Evolutionary conservation across 2,329 filamentous ascomycete species (phyloP), one percentile per base, ranked within the genome.

Genomic region (Orbilia ellipsospora): DNA sequence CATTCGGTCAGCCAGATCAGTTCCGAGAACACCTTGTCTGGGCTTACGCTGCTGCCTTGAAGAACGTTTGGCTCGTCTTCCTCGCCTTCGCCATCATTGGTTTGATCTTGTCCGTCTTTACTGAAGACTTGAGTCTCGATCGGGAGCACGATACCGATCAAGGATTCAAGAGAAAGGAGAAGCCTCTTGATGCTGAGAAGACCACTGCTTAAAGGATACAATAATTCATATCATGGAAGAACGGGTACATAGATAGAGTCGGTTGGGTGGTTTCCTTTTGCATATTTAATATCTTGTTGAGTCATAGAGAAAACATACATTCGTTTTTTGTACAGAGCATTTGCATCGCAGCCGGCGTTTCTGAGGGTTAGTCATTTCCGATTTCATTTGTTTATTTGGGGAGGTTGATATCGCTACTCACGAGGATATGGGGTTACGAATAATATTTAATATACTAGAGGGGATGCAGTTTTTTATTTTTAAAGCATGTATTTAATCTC

Each of bases 51-150:
- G 85, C 87, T 78, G 84, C 84, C 18, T 79, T 89, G 76, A 84
- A 83, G 72, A 85, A 85, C 45, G 85, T 89, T 16, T 89, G 86
- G 85, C 84, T 86, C 26, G 84, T 88, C 23, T 85, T 88, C 82
- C 84, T 84, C 66, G 87, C 82, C 0, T 81, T 89, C n/a, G 83
- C 84, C 10, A 86, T 81, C 0, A 80, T 86, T 0, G 86, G 85
- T 1, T 80, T 88, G 40, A 56, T 88, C 42, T 81, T 85, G 57
- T 88, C 85, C 78, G 73, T 87, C 0, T 84, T 86, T 74, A 87
- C 87, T 1, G 84, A 87, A 79, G 83, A 81, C 2, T 84, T 85
- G 78, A 82, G 82, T 72, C 80, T 88, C 74, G 83, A 86, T 73
- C 81, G 82, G 57, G 84, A 81, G 56, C 80, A 85, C 77, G 83